Evolutionary conservation across 306 rosid species (phyloP).

Genomic region (Urtica urens): DNA sequence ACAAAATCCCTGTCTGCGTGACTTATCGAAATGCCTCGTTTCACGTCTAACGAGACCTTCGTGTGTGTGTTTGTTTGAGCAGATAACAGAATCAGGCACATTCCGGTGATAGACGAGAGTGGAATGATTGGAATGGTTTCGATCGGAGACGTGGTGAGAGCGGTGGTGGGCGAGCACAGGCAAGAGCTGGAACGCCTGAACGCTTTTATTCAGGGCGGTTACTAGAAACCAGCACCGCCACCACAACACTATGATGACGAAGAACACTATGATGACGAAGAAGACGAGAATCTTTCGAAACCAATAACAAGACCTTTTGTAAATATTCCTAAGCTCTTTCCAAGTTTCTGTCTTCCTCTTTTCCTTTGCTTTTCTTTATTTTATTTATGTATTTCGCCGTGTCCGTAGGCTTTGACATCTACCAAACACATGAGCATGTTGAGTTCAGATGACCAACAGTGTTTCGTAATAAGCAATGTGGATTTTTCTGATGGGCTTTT

Average conservation of each 20-base stretch:
- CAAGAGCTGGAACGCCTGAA: slow-evolving; percentile 92
- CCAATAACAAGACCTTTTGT: slow-evolving; percentile 57
- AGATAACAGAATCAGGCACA: slow-evolving; percentile 98
- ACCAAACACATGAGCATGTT: slow-evolving; percentile 8
- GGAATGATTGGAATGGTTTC: slow-evolving; percentile 98
- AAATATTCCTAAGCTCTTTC: slow-evolving; percentile 28
- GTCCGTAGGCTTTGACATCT: slow-evolving; percentile 4
- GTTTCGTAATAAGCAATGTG: slow-evolving; percentile 2
- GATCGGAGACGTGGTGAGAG: slow-evolving; percentile 96
- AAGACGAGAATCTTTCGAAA: slow-evolving; percentile 10
- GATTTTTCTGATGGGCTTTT: slow-evolving; percentile 3
- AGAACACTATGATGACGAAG: slow-evolving; percentile 25
- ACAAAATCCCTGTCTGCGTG: too few relatives aligned
- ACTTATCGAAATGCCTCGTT: neutral
- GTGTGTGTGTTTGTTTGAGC: slow-evolving; percentile 12
- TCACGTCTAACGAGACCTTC: slow-evolving; percentile 8
- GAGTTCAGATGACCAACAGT: slow-evolving; percentile 2
- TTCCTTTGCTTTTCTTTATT: slow-evolving; percentile 4
- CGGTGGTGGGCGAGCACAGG: slow-evolving; percentile 90
- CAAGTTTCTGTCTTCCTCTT: too few relatives aligned
- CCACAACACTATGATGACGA: slow-evolving; percentile 24
- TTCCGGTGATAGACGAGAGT: slow-evolving; percentile 58
- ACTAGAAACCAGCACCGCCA: slow-evolving; percentile 26
- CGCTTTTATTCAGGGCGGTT: slow-evolving; percentile 93
- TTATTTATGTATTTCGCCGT: slow-evolving; percentile 8